Evolutionary conservation across 108 stramenopile genomes (phyloP).

Genomic region (Skeletonema costatum): DNA sequence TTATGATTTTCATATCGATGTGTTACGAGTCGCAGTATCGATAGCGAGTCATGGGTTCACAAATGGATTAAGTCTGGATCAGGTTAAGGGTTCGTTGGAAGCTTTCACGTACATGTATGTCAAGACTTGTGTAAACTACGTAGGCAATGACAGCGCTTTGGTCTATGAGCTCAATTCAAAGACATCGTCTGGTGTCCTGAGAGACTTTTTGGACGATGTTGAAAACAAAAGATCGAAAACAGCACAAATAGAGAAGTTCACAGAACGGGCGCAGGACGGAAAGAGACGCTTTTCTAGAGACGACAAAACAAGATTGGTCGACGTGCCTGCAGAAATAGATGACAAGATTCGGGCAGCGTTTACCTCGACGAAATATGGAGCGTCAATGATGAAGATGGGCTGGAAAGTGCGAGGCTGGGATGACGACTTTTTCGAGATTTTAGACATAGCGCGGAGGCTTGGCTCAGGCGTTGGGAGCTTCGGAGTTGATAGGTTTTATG

Average conservation of each 20-base stretch:
- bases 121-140: slow-evolving; percentile 48
- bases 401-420: slow-evolving; percentile 61
- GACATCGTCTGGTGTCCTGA: slow-evolving; percentile 46
- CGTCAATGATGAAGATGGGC: slow-evolving; percentile 69
- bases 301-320: slow-evolving; percentile 40
- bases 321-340: slow-evolving; percentile 43
- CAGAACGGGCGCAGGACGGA: slow-evolving; percentile 40
- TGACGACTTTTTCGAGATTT: slow-evolving; percentile 48
- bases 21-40: slow-evolving; percentile 61
- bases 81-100: slow-evolving; percentile 34
- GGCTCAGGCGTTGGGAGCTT: slow-evolving; percentile 61
- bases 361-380: slow-evolving; percentile 53
- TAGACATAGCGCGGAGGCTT: slow-evolving; percentile 60
- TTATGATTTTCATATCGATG: slow-evolving; percentile 71
- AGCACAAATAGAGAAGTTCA: slow-evolving; percentile 61
- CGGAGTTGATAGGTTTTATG: slow-evolving; percentile 72
- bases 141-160: slow-evolving; percentile 51
- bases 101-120: slow-evolving; percentile 59
- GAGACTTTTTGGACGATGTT: slow-evolving; percentile 52
- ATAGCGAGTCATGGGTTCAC: slow-evolving; percentile 59
- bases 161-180: slow-evolving; percentile 51
- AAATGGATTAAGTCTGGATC: slow-evolving; percentile 40
- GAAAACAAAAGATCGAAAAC: slow-evolving; percentile 13
- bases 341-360: slow-evolving; percentile 46
- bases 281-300: slow-evolving; percentile 26